Conservation (phyloP, 2,329 filamentous ascomycete genomes). For the Fusarium sp. region DNA sequence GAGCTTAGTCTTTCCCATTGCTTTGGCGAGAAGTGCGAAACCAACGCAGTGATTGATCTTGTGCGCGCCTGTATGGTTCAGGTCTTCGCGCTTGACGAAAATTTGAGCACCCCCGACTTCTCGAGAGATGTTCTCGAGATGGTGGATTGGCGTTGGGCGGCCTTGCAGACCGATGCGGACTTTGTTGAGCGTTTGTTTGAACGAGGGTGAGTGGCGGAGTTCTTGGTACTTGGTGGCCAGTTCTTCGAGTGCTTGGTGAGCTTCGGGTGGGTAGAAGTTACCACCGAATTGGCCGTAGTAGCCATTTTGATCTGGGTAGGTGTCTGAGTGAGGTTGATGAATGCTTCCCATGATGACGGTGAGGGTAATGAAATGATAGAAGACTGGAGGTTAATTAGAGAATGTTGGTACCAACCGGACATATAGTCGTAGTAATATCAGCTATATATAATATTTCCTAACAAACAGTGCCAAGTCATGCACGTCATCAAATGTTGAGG, state of each 20-base stretch:
- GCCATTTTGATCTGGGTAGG: not conserved
- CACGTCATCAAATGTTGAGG: not conserved
- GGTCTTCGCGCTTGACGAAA: not conserved
- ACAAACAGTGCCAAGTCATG: fast-evolving
- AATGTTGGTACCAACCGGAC: fast-evolving
- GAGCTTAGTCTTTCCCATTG: slow-evolving; percentile 2
- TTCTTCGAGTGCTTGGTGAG: not conserved
- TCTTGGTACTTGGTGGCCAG: not conserved
- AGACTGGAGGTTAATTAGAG: fast-evolving
- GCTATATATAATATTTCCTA: not conserved
- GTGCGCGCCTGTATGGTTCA: slow-evolving; percentile 3
- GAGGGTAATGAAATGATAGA: fast-evolving
- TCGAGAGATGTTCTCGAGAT: not conserved
- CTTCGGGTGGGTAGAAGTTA: not conserved
- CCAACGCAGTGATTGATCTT: slow-evolving; percentile 17
- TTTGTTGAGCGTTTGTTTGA: not conserved
- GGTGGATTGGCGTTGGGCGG: slow-evolving; percentile 1
- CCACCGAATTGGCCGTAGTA: slow-evolving; percentile 4
- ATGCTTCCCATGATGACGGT: not conserved
- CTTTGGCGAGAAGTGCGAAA: slow-evolving; percentile 10
- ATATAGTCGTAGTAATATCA: too few species aligned
- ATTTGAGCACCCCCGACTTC: not conserved
- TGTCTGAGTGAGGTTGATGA: not conserved
- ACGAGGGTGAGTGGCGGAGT: not conserved
- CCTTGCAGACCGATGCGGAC: not conserved